phyloP scores from a whole-genome alignment of 805 yeast species.

The Henningerozyma blattae region DNA sequence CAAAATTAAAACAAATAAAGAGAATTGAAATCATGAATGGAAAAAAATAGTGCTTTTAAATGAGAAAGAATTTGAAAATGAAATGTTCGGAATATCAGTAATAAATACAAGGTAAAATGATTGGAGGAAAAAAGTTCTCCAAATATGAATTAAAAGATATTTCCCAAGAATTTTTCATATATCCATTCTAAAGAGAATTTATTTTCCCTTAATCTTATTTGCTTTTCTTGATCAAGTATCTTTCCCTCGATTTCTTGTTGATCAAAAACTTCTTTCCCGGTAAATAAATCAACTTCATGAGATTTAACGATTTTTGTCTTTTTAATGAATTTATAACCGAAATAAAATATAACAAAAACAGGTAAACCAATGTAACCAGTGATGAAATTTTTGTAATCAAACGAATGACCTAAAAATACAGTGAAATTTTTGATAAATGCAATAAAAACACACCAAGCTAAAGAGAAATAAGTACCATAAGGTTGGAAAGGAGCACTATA shows the following conservation, averaged over 20 bases:
- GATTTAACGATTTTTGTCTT: slow-evolving; percentile 39
- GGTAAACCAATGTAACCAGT: slow-evolving; percentile 65
- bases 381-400: slow-evolving; percentile 55
- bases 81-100: no score
- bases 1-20: no score
- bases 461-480: slow-evolving; percentile 49
- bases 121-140: no score
- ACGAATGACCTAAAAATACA: slow-evolving; percentile 49
- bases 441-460: slow-evolving; percentile 40
- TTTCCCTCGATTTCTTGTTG: slow-evolving; percentile 25
- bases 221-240: slow-evolving; percentile 17
- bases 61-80: no score
- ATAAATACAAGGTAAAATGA: no score
- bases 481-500: slow-evolving; percentile 62
- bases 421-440: slow-evolving; percentile 60
- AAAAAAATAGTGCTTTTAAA: no score
- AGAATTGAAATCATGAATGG: no score
- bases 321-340: slow-evolving; percentile 48
- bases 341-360: slow-evolving; percentile 39
- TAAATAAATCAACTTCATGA: slow-evolving; percentile 40
- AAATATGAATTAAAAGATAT: slow-evolving; percentile 35
- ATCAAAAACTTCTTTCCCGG: slow-evolving; percentile 19
- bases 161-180: slow-evolving; percentile 36
- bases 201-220: slow-evolving; percentile 16
- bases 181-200: slow-evolving; percentile 32